Percentiles rank a stretch among this genome's conserved stretches.
Evolutionary conservation across 768 basidiomycete species (phyloP).

Genomic region (Grammothele lineata): DNA sequence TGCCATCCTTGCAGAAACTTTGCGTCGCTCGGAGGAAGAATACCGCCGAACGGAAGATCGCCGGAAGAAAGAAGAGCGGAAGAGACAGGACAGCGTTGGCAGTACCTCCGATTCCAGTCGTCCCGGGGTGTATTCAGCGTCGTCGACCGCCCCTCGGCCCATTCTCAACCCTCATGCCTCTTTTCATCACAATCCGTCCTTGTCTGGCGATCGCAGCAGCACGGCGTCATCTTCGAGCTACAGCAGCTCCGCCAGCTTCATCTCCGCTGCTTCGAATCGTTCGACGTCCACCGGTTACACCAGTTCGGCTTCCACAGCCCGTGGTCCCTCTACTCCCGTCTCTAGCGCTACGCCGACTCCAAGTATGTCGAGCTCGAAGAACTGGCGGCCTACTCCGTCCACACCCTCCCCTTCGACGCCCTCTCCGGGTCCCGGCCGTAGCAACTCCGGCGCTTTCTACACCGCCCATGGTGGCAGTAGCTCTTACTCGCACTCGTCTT

Average conservation of each 20-base stretch:
- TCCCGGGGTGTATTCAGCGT: constrained; percentile 17
- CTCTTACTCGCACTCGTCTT: constrained; percentile 1
- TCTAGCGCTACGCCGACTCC: constrained; percentile 9
- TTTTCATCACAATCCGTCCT: constrained; percentile 15
- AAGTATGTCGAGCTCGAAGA: constrained; percentile 2
- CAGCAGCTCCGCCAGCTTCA: constrained; percentile 17
- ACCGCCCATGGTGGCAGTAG: constrained; percentile 1
- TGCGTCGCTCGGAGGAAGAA: constrained; percentile 34
- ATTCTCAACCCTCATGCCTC: constrained; percentile 26
- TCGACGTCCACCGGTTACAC: constrained; percentile 16
- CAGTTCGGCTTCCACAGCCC: constrained; percentile 18
- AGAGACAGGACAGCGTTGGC: constrained; percentile 21
- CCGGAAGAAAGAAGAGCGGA: constrained; percentile 8
- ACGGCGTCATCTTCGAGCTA: constrained; percentile 23
- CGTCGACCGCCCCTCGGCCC: constrained; percentile 2
- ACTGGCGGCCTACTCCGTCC: constrained; percentile 12
- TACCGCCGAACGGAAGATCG: constrained; percentile 13
- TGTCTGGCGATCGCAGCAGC: constrained; percentile 26
- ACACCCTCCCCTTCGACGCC: background rate
- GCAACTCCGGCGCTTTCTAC: constrained; percentile 2
- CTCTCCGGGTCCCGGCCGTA: constrained; percentile 5
- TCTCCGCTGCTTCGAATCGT: constrained; percentile 18
- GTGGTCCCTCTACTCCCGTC: constrained; percentile 26
- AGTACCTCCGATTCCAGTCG: constrained; percentile 15
- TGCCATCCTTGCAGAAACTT: constrained; percentile 24